Conservation (phyloP, 768 basidiomycete species). For the Mycena sanguinolenta region DNA sequence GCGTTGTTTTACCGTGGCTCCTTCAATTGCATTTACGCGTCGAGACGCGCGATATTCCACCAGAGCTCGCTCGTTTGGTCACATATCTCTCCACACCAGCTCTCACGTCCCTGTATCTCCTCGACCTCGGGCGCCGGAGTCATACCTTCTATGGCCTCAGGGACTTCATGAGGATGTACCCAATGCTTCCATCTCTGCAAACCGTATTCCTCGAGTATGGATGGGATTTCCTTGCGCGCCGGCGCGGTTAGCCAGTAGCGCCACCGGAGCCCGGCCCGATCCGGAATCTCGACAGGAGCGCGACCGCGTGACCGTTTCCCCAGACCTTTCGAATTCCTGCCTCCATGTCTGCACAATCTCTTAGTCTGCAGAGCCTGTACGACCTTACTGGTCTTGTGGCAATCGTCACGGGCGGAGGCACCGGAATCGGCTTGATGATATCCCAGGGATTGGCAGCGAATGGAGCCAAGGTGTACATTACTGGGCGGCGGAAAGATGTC, state of each 20-base stretch:
- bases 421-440: constrained; percentile 74
- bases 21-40: constrained; percentile 62
- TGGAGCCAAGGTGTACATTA: constrained; percentile 87
- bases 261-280: constrained; percentile 22
- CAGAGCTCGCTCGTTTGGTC: constrained; percentile 67
- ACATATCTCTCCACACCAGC: constrained; percentile 63
- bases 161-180: constrained; percentile 61
- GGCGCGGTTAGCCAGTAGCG: constrained; percentile 1
- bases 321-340: background rate
- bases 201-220: constrained; percentile 58
- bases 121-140: constrained; percentile 55
- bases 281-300: constrained; percentile 7
- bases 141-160: constrained; percentile 60
- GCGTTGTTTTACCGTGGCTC: constrained; percentile 61
- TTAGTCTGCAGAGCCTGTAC: constrained; percentile 53
- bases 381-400: constrained; percentile 71
- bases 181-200: constrained; percentile 53
- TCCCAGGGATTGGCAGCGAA: constrained; percentile 79
- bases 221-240: constrained; percentile 51
- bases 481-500: constrained; percentile 75
- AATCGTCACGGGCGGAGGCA: constrained; percentile 67
- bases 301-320: background rate
- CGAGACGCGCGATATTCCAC: constrained; percentile 69
- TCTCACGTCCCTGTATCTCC: constrained; percentile 61
- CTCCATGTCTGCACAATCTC: constrained; percentile 45